Conservation (phyloP, 371 early-diverging fungal species). For the Blakeslea trispora region DNA sequence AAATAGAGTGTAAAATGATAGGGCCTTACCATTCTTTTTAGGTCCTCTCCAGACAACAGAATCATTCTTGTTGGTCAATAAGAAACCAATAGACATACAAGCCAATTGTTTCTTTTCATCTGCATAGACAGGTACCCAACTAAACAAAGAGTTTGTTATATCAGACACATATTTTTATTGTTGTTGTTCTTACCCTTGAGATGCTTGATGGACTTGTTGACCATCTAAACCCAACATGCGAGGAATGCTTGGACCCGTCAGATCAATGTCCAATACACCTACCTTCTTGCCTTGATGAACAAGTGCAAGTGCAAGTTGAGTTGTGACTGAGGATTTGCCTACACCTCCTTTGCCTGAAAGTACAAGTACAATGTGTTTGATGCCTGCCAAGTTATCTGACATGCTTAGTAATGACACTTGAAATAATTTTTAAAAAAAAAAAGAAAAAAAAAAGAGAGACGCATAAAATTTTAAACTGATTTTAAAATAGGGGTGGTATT, state of each 20-base stretch:
- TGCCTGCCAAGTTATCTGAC: conserved; percentile 23
- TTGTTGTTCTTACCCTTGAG: no score
- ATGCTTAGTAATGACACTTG: no score
- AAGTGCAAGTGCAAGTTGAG: conserved; percentile 66
- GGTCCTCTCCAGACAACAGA: conserved; percentile 97
- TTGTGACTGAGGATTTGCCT: conserved; percentile 81
- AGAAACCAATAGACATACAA: conserved; percentile 89
- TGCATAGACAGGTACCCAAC: conserved; percentile 93
- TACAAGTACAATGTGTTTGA: conserved; percentile 79
- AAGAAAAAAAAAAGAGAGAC: no score
- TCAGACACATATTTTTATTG: no score
- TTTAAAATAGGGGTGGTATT: no score
- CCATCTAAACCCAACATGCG: conserved; percentile 81
- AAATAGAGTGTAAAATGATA: no score
- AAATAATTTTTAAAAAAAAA: no score
- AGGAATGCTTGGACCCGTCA: conserved; percentile 93
- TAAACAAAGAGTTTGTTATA: no score
- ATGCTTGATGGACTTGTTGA: conserved; percentile 77
- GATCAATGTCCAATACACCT: conserved; percentile 92
- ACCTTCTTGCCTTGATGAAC: conserved; percentile 61
- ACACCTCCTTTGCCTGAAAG: conserved; percentile 97
- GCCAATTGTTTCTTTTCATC: conserved; percentile 72
- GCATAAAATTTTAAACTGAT: no score
- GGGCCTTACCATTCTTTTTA: conserved; percentile 89
- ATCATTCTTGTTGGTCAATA: conserved; percentile 78